Evolutionary conservation across 805 yeast species (phyloP).

Genomic region (Scheffersomyces lignosus): DNA sequence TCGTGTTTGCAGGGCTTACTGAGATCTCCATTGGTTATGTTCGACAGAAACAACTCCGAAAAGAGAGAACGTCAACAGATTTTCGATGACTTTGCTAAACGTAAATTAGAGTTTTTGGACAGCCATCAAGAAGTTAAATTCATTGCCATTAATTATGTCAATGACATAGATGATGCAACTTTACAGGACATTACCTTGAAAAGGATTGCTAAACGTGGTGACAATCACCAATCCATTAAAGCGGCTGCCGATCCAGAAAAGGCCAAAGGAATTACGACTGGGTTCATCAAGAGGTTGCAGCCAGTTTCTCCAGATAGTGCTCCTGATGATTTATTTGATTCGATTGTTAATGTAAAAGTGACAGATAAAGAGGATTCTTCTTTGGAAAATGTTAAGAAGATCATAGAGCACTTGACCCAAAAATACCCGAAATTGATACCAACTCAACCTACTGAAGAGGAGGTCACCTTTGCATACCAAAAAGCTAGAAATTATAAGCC

Average conservation of each 20-base stretch:
- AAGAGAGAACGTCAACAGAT: conserved; percentile 67
- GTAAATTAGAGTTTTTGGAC: conserved; percentile 45
- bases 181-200: conserved; percentile 54
- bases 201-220: conserved; percentile 72
- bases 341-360: conserved; percentile 58
- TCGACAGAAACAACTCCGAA: conserved; percentile 85
- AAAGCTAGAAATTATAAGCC: conserved; percentile 59
- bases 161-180: conserved; percentile 21
- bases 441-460: conserved; percentile 39
- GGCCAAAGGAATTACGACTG: conserved; percentile 65
- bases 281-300: conserved; percentile 72
- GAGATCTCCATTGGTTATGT: conserved; percentile 53
- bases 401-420: conserved; percentile 27
- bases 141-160: conserved; percentile 69
- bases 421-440: conserved; percentile 46
- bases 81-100: conserved; percentile 48
- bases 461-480: conserved; percentile 47
- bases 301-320: conserved; percentile 42
- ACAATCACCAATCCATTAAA: conserved; percentile 84
- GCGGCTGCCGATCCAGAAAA: conserved; percentile 46
- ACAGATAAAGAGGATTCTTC: conserved; percentile 13
- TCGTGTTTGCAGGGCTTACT: conserved; percentile 36
- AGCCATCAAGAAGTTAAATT: conserved; percentile 44
- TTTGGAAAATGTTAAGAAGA: conserved; percentile 10
- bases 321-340: conserved; percentile 72